Conservation (phyloP, 169 alveolate genomes). For the Cryptosporidium baileyi region DNA sequence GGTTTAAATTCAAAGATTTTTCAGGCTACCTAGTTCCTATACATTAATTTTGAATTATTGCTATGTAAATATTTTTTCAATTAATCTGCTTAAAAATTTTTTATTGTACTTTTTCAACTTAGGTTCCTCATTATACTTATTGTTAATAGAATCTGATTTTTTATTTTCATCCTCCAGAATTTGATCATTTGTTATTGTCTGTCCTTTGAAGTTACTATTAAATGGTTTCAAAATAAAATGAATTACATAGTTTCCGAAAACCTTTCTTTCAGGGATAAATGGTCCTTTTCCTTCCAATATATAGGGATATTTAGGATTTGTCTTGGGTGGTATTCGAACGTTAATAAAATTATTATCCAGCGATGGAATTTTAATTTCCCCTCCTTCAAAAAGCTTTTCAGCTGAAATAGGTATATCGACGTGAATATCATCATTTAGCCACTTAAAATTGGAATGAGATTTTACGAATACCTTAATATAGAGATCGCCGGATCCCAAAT, state of each 20-base stretch:
- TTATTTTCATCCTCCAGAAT: neutral
- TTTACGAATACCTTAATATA: conserved; percentile 83
- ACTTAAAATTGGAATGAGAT: conserved; percentile 83
- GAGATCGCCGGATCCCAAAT: conserved; percentile 83
- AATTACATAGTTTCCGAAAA: conserved; percentile 81
- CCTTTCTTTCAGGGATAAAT: conserved; percentile 80
- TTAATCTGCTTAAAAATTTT: neutral
- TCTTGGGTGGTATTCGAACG: conserved; percentile 78
- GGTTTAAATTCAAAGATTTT: too few species aligned
- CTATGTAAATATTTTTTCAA: neutral
- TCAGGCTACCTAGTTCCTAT: too few species aligned
- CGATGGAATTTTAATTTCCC: conserved; percentile 82
- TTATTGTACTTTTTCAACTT: too few species aligned
- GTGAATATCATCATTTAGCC: conserved; percentile 88
- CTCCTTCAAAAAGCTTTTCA: conserved; percentile 82
- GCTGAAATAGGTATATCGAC: conserved; percentile 85
- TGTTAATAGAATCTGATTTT: too few species aligned
- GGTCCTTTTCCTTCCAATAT: conserved; percentile 85
- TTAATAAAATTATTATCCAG: conserved; percentile 76
- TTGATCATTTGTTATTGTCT: neutral
- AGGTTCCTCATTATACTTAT: too few species aligned
- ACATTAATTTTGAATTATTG: too few species aligned
- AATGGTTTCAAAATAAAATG: conserved; percentile 74
- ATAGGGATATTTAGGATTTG: conserved; percentile 81
- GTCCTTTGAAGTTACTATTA: neutral